These are phyloP conservation scores for Pulveroboletus sp. DNA, from an alignment of 1,284 basidiomycete species.

Conservation along the genomic window DNA sequence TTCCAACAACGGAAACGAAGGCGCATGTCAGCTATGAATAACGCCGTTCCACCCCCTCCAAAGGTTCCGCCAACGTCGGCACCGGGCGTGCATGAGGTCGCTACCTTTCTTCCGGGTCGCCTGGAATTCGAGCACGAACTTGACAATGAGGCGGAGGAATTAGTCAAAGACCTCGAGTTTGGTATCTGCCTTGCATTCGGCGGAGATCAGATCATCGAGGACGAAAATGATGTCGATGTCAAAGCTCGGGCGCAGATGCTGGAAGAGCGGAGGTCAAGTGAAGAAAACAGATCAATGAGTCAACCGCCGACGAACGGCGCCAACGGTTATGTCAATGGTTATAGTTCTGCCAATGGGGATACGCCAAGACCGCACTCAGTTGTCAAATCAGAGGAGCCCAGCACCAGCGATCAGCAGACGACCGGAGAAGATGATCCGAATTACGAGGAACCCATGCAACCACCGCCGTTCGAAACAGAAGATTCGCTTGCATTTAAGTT, in stretches of 20 bases:
- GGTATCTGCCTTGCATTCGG: slow-evolving; percentile 85
- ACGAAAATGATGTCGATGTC: slow-evolving; percentile 70
- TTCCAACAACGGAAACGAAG: slow-evolving; percentile 88
- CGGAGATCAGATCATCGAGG: slow-evolving; percentile 80
- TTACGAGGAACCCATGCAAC: slow-evolving; percentile 64
- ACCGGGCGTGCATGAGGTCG: slow-evolving; percentile 93
- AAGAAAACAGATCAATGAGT: slow-evolving; percentile 30
- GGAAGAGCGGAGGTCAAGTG: slow-evolving; percentile 55
- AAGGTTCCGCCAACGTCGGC: slow-evolving; percentile 87
- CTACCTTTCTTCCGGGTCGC: slow-evolving; percentile 92
- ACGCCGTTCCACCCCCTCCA: slow-evolving; percentile 51
- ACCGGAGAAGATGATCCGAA: slow-evolving; percentile 49
- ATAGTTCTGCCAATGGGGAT: slow-evolving; percentile 46
- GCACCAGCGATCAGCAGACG: slow-evolving; percentile 32
- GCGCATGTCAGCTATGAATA: slow-evolving; percentile 71
- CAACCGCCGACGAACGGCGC: slow-evolving; percentile 32
- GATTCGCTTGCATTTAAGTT: slow-evolving; percentile 93
- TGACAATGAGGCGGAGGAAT: slow-evolving; percentile 94
- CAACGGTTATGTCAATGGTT: slow-evolving; percentile 55
- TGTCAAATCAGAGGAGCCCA: slow-evolving; percentile 52
- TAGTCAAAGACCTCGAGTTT: slow-evolving; percentile 97
- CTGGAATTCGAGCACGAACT: slow-evolving; percentile 97
- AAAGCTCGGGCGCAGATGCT: slow-evolving; percentile 66
- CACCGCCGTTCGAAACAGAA: slow-evolving; percentile 79
- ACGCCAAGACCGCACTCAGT: slow-evolving; percentile 40